Base-by-base conservation (phyloP, 148 eudicot species). In the Silene uniflora region DNA sequence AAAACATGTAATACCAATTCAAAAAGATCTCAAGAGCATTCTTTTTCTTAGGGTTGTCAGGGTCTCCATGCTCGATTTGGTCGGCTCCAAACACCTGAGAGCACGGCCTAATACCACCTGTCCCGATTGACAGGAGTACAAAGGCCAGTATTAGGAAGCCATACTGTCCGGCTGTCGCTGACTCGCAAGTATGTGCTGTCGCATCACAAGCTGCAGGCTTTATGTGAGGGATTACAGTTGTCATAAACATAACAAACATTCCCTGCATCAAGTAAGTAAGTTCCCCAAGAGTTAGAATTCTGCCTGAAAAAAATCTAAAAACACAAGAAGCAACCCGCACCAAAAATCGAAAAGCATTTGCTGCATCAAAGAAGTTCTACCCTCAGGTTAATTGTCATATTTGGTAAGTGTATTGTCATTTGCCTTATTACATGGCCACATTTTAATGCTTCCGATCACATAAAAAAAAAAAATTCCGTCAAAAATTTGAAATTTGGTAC, bases 11-110 rank as follows among this genome's bases (percentile, higher is more conserved):
- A 79, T 93, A 93, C 98, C 98, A 93, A 44, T 78, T 83, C 67
- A 93, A 93, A 82, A 81, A 93, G 49, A 83, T 89, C 66, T 91
- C 98, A 32, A 93, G 66, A 42, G 85, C 83, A 67, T 83, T 84
- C n/a, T 78, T 76, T 4, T 86, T 84, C 67, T 84, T 86, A 6
- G 82, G 86, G 73, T 81, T 78, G 10, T 71, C 44, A 6, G 73
- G 73, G 22, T 84, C 80, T 68, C 87, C 85, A 32, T 61, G 83
- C 71, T 90, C 96, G 3, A 93, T 46, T 79, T 93, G 98, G 73
- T 91, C 91, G 0, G 96, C 96, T 6, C 98, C 98, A 42, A 93
- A 93, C 5, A 95, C 96, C 35, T 87, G 86, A 19, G 98, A 93
- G 67, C 93, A 90, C 2, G 98, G 89, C 49, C 93, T 79, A 63